These are phyloP conservation scores for Artemisia argyi DNA, from an alignment of 129 eudicot genomes.

Conservation along the genomic window DNA sequence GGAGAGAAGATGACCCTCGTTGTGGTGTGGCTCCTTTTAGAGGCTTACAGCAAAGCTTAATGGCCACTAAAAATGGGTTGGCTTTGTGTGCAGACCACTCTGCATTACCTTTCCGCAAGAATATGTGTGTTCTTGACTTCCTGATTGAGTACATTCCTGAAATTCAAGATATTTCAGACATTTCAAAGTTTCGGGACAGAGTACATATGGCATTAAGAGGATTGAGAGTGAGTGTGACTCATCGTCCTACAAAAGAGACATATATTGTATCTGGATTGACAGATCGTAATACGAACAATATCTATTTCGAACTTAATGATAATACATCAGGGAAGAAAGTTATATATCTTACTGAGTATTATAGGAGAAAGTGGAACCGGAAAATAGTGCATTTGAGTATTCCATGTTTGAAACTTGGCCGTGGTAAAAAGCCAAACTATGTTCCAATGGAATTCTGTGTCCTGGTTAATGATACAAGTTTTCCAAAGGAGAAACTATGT, in stretches of 20 bases:
- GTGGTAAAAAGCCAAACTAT: constrained; percentile 31
- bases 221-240: constrained; percentile 58
- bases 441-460: constrained; percentile 71
- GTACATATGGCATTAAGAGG: constrained; percentile 49
- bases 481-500: constrained; percentile 51
- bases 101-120: constrained; percentile 56
- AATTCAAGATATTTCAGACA: constrained; percentile 22
- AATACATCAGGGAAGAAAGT: constrained; percentile 39
- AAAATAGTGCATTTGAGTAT: constrained; percentile 34
- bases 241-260: constrained; percentile 68
- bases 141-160: constrained; percentile 53
- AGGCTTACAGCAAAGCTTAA: constrained; percentile 66
- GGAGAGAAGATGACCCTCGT: constrained; percentile 39
- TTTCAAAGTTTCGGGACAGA: constrained; percentile 15
- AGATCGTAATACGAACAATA: constrained; percentile 22
- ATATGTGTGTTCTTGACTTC: constrained; percentile 60
- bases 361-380: constrained; percentile 42
- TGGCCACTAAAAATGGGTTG: constrained; percentile 59
- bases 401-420: constrained; percentile 70
- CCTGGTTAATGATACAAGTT: constrained; percentile 62
- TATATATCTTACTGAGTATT: constrained; percentile 44
- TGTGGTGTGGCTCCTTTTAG: constrained; percentile 58
- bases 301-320: constrained; percentile 42
- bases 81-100: constrained; percentile 58
- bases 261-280: constrained; percentile 53